A percentile compares a stretch with the other conserved stretches of the same genome.
These are phyloP conservation scores for Adansonia gregorii DNA, from an alignment of 441 rosid species.

Conservation along the genomic window DNA sequence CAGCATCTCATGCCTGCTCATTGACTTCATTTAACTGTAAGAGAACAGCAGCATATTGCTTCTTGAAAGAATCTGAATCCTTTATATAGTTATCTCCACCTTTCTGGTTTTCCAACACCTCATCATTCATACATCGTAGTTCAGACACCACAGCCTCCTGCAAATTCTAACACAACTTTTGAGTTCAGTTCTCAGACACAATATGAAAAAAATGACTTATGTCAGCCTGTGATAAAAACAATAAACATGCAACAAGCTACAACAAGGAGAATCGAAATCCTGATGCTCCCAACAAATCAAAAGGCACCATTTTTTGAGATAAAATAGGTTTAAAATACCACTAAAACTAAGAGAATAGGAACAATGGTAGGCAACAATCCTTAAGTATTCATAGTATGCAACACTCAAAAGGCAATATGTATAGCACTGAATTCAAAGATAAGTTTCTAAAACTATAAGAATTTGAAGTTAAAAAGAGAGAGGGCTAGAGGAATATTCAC, in stretches of 20 bases:
- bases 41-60: conserved; percentile 63
- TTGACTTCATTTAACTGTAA: conserved; percentile 56
- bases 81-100: conserved; percentile 45
- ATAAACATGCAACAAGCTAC: background rate
- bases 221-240: conserved; percentile 8
- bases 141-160: conserved; percentile 61
- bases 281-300: background rate
- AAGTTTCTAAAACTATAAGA: background rate
- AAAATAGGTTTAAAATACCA: background rate
- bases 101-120: conserved; percentile 53
- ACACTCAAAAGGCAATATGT: no score
- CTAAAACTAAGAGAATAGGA: background rate
- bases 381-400: background rate
- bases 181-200: conserved; percentile 30
- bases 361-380: background rate
- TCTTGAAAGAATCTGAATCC: conserved; percentile 62
- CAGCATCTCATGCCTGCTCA: conserved; percentile 55
- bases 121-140: conserved; percentile 56
- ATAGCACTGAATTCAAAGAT: background rate
- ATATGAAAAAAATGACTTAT: conserved; percentile 12
- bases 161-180: conserved; percentile 31
- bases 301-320: background rate
- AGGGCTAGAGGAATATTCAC: background rate
- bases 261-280: background rate
- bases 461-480: background rate